These are phyloP conservation scores for Mycena rosella DNA, from an alignment of 768 basidiomycete genomes.

Conservation along the genomic window DNA sequence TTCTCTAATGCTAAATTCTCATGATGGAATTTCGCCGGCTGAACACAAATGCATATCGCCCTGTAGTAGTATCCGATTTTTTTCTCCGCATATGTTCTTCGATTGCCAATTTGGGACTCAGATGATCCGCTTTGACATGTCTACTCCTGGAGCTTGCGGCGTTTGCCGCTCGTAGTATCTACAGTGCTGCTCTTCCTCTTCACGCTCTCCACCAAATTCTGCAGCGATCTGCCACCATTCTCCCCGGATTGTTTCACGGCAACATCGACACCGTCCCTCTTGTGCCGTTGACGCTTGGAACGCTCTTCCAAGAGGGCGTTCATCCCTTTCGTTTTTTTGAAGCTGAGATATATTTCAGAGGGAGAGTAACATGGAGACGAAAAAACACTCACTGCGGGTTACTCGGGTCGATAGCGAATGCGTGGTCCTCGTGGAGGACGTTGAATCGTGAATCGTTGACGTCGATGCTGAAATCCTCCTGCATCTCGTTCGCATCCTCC, in stretches of 20 bases:
- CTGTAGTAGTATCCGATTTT: slow-evolving; percentile 15
- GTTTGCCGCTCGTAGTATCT: slow-evolving; percentile 52
- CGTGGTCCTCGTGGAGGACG: slow-evolving; percentile 88
- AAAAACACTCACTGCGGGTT: slow-evolving; percentile 85
- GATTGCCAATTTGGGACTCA: slow-evolving; percentile 18
- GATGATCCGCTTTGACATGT: slow-evolving; percentile 19
- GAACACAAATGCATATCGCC: slow-evolving; percentile 4
- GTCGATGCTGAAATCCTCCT: slow-evolving; percentile 87
- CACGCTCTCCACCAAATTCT: slow-evolving; percentile 85
- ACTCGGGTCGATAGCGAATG: slow-evolving; percentile 95
- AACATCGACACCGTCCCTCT: slow-evolving; percentile 37
- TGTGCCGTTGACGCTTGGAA: slow-evolving; percentile 68
- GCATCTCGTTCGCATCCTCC: slow-evolving; percentile 72
- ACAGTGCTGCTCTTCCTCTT: slow-evolving; percentile 76
- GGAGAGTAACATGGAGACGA: neutral
- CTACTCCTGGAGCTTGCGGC: slow-evolving; percentile 52
- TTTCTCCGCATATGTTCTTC: neutral
- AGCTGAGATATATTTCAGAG: slow-evolving; percentile 61
- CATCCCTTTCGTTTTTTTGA: slow-evolving; percentile 95
- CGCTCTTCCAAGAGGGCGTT: slow-evolving; percentile 85
- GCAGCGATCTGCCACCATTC: slow-evolving; percentile 56
- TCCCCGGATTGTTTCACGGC: slow-evolving; percentile 31
- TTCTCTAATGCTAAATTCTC: slow-evolving; percentile 93
- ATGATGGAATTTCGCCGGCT: slow-evolving; percentile 44
- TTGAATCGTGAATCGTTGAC: slow-evolving; percentile 91